Evolutionary conservation across 164 flowering plant species (phyloP), one percentile per base, ranked within the genome.

Genomic region (Pachysandra terminalis): DNA sequence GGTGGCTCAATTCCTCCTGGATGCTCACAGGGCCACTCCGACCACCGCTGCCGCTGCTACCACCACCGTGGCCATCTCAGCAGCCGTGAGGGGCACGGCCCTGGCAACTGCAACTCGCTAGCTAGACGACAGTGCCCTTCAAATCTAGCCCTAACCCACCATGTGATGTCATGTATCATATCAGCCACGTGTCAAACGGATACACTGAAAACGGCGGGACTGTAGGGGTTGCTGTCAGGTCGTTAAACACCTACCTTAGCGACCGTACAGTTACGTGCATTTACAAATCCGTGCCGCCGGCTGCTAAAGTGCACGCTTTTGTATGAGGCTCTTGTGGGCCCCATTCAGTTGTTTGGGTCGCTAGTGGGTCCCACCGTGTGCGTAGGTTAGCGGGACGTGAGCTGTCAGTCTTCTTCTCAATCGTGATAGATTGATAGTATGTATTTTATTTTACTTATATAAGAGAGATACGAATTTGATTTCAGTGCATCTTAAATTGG

Each of bases 1-100:
- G 5, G 86, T 88, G 2, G 41, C 40, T 0, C 67, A 70, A 0
- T 92, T 90, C 68, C 79, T 90, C 21, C 21, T 15, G 16, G 15
- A 19, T 8, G 26, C 15, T 16, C 22, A 24, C 17, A 10, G 22
- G 37, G 0, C 24, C 15, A 15, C 51, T 12, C 51, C 16, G 9
- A 45, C 51, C 51, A 10, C 51, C 51, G 15, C n/a, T n/a, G n/a
- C n/a, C n/a, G n/a, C n/a, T n/a, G n/a, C n/a, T n/a, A n/a, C 51
- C 51, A 45, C 51, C 51, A 45, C 51, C 17, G 7, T 32, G 37
- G 37, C 37, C 37, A 32, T 32, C 7, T 3, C 37, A 32, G 7
- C 3, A 32, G 6, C 51, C 15, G 51, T 45, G 1, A 15, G 1
- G 1, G 17, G 6, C 2, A 45, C 51, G 17, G 51, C 10, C 17